Conservation (phyloP, 2,329 filamentous ascomycete species). For the Dryadomyces quercivorus region DNA sequence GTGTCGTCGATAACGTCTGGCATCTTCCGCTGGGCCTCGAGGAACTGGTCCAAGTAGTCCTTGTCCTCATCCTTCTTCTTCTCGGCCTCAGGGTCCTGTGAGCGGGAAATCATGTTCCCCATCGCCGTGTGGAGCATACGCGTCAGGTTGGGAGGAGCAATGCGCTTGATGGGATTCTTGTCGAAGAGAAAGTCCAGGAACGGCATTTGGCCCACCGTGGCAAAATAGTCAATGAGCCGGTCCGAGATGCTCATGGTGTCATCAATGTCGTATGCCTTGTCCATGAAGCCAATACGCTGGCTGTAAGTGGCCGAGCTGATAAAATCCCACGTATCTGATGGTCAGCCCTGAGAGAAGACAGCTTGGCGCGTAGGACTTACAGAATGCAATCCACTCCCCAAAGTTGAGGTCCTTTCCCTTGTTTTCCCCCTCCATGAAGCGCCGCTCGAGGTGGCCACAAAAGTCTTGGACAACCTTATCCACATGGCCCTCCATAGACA, state of each 20-base stretch:
- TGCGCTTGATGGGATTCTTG: constrained; percentile 24
- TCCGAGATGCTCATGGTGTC: constrained; percentile 19
- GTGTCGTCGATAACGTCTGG: constrained; percentile 23
- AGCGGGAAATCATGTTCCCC: constrained; percentile 14
- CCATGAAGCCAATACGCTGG: constrained; percentile 28
- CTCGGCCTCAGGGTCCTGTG: constrained; percentile 16
- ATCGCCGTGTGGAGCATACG: constrained; percentile 10
- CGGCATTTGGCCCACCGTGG: constrained; percentile 18
- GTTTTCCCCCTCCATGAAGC: constrained; percentile 10
- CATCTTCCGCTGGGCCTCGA: constrained; percentile 22
- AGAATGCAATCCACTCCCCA: constrained; percentile 28
- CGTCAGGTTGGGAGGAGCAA: constrained; percentile 19
- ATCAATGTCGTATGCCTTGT: constrained; percentile 23
- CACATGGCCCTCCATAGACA: constrained; percentile 32
- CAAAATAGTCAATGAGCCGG: constrained; percentile 22
- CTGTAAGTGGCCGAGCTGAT: constrained; percentile 27
- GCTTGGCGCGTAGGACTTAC: constrained; percentile 13
- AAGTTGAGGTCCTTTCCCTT: constrained; percentile 19
- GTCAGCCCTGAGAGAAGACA: not conserved
- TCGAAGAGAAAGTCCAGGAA: constrained; percentile 23
- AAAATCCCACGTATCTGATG: constrained; percentile 24
- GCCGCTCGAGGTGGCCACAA: constrained; percentile 17
- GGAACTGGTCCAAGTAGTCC: constrained; percentile 28
- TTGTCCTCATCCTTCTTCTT: constrained; percentile 14
- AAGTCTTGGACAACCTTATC: constrained; percentile 20